These are phyloP conservation scores for Pseudogymnoascus destructans DNA, from an alignment of 2,329 filamentous ascomycete genomes.

Conservation along the genomic window DNA sequence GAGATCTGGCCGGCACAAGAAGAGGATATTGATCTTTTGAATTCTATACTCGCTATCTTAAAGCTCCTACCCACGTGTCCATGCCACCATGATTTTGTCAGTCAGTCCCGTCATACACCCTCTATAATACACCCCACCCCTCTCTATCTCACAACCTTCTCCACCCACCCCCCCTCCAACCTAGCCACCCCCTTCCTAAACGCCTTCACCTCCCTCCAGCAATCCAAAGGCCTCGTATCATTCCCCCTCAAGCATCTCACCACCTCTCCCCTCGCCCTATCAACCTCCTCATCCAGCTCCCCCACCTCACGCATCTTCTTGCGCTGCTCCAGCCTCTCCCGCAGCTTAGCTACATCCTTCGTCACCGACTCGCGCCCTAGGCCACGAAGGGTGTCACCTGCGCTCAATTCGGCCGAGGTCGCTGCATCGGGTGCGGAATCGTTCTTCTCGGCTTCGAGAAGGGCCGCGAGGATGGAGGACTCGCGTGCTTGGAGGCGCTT, in stretches of 20 bases:
- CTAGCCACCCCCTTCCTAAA: constrained; percentile 83
- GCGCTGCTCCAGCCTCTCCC: constrained; percentile 44
- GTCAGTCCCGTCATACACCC: not conserved
- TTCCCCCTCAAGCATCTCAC: constrained; percentile 71
- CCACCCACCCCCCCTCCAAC: constrained; percentile 78
- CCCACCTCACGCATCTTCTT: constrained; percentile 54
- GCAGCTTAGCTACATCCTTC: constrained; percentile 46
- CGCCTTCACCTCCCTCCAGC: constrained; percentile 81
- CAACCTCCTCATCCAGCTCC: constrained; percentile 57
- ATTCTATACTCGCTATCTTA: constrained; percentile 1
- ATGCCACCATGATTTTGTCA: not conserved
- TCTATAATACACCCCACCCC: not conserved
- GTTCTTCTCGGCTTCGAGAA: constrained; percentile 34
- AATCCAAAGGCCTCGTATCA: constrained; percentile 80
- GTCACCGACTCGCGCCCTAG: constrained; percentile 37
- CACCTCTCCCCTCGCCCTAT: constrained; percentile 62
- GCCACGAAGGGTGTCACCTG: constrained; percentile 24
- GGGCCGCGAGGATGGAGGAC: constrained; percentile 51
- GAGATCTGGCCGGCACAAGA: not conserved
- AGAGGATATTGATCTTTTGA: constrained; percentile 4
- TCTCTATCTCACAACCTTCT: constrained; percentile 49
- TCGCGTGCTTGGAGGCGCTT: constrained; percentile 63
- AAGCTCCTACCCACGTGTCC: not conserved
- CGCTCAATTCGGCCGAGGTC: constrained; percentile 16
- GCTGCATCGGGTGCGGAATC: constrained; percentile 10